phyloP scores from a whole-genome alignment of 2,329 filamentous ascomycete genomes.

The Xylaria sp. region DNA sequence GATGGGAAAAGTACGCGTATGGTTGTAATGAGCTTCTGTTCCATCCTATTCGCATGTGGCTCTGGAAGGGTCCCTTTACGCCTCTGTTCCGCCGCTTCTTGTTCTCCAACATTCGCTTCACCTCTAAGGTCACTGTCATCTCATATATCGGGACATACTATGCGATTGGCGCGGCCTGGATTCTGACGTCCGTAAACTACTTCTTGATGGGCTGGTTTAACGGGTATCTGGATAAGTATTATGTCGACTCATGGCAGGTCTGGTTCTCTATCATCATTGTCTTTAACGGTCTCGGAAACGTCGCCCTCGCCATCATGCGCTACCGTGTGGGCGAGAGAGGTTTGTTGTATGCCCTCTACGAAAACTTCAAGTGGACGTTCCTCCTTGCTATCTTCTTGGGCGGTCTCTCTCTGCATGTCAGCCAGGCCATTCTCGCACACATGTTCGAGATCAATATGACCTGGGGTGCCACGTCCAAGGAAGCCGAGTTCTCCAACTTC shows the following conservation, averaged over 20 bases:
- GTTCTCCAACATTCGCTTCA: constrained; percentile 67
- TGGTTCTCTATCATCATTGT: constrained; percentile 84
- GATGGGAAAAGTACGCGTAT: constrained; percentile 80
- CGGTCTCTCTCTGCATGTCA: constrained; percentile 82
- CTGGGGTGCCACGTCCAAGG: constrained; percentile 87
- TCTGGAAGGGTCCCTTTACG: constrained; percentile 70
- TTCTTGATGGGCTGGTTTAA: constrained; percentile 77
- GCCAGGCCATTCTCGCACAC: constrained; percentile 80
- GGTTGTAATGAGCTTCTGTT: constrained; percentile 78
- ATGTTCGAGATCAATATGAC: constrained; percentile 89
- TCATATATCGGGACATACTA: constrained; percentile 70
- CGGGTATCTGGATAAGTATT: constrained; percentile 72
- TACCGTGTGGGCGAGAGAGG: constrained; percentile 74
- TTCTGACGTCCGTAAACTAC: constrained; percentile 76
- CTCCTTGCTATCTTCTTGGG: constrained; percentile 84
- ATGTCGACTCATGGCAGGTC: constrained; percentile 76
- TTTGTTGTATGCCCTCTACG: constrained; percentile 65
- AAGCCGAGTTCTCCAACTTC: constrained; percentile 83
- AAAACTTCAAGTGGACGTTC: constrained; percentile 79
- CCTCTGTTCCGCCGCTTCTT: constrained; percentile 70
- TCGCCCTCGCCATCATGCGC: constrained; percentile 76
- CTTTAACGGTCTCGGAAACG: constrained; percentile 79
- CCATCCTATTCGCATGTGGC: constrained; percentile 71
- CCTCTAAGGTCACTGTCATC: constrained; percentile 76
- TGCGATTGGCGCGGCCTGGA: constrained; percentile 73